Conservation (phyloP, 257 asterid species). For the Petunia axillaris region DNA sequence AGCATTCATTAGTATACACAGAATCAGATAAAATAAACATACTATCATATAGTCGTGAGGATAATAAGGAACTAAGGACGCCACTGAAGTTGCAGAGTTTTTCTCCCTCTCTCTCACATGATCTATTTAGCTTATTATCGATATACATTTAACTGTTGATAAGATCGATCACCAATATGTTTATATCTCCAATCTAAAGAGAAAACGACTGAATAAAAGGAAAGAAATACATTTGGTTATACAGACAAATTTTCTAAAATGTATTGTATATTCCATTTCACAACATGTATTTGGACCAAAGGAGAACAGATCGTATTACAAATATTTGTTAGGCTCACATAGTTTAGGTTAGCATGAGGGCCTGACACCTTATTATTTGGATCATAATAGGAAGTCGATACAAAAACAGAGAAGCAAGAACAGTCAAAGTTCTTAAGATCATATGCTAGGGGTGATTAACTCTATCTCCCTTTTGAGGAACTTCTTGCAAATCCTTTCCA, state of each 20-base stretch:
- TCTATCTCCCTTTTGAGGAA: conserved; percentile 47
- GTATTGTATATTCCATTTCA: neutral
- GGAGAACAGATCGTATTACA: neutral
- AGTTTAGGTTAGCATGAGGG: neutral
- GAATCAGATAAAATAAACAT: too few relatives aligned
- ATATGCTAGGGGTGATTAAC: neutral
- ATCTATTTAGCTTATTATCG: too few relatives aligned
- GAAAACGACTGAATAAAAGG: neutral
- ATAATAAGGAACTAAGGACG: too few relatives aligned
- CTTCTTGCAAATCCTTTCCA: conserved; percentile 64
- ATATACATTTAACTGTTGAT: neutral
- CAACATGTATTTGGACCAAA: neutral
- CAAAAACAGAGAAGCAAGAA: neutral
- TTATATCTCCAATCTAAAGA: neutral
- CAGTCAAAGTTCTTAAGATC: neutral
- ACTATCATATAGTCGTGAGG: too few relatives aligned
- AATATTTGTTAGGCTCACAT: neutral
- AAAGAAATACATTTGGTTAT: neutral
- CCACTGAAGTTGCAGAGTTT: too few relatives aligned
- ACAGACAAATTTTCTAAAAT: neutral
- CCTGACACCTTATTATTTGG: neutral
- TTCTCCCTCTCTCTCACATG: too few relatives aligned
- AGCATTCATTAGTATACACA: too few relatives aligned
- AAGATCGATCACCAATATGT: neutral
- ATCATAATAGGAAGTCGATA: neutral